These are phyloP conservation scores for Scleromitrula shiraiana DNA, from an alignment of 2,329 filamentous ascomycete genomes.

Conservation along the genomic window DNA sequence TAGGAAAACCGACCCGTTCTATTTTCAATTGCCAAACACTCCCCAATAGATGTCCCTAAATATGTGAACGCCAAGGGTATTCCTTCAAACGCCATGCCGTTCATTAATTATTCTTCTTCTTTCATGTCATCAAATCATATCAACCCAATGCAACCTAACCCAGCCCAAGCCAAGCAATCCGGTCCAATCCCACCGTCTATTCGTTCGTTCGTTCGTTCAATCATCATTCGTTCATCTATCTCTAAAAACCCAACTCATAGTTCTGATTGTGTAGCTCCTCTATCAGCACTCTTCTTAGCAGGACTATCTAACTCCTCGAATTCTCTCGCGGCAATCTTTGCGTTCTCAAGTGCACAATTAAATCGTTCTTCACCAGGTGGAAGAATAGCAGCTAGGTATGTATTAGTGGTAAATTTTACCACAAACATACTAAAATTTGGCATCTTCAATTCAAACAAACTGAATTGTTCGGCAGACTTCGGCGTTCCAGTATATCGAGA, in stretches of 20 bases:
- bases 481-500: slow-evolving; percentile 71
- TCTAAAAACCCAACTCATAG: neutral
- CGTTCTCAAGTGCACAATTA: slow-evolving; percentile 85
- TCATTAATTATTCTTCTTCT: slow-evolving; percentile 1
- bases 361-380: slow-evolving; percentile 87
- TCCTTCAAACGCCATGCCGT: slow-evolving; percentile 9
- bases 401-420: slow-evolving; percentile 93
- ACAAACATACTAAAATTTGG: slow-evolving; percentile 86
- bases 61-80: slow-evolving; percentile 10
- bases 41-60: neutral
- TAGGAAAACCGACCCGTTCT: neutral
- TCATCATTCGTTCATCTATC: neutral
- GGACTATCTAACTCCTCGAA: slow-evolving; percentile 63
- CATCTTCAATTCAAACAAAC: slow-evolving; percentile 73
- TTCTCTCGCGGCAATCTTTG: slow-evolving; percentile 74
- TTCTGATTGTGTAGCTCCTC: slow-evolving; percentile 18
- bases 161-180: neutral
- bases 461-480: slow-evolving; percentile 75
- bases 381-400: slow-evolving; percentile 86
- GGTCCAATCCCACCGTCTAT: neutral
- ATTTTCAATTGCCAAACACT: neutral
- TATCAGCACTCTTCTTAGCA: slow-evolving; percentile 25
- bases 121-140: slow-evolving; percentile 1
- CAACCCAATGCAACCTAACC: neutral
- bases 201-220: neutral